phyloP scores from a whole-genome alignment of 1,284 basidiomycete species.

The Cutaneotrichosporon arboriforme region DNA sequence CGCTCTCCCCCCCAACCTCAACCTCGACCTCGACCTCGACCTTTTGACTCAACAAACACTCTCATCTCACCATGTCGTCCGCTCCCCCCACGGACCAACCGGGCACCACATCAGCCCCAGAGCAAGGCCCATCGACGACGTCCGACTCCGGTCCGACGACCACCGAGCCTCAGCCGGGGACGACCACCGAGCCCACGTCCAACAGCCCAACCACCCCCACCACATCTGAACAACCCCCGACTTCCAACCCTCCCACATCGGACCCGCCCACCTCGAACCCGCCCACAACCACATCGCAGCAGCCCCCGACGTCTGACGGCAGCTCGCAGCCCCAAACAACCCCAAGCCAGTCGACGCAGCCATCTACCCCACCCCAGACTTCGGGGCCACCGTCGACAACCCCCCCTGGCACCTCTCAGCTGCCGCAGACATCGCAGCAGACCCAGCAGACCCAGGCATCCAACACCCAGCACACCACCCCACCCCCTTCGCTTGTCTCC shows the following conservation, averaged over 20 bases:
- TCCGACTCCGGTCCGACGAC: neutral
- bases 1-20: too few species aligned
- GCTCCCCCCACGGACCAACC: too few species aligned
- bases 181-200: neutral
- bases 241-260: neutral
- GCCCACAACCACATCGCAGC: neutral
- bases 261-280: neutral
- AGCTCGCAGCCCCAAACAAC: neutral
- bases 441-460: neutral
- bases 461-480: neutral
- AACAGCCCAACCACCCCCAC: neutral
- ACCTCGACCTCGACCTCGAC: too few species aligned
- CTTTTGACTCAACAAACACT: too few species aligned
- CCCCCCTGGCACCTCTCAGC: too few species aligned
- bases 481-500: neutral
- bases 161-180: neutral
- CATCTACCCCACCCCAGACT: neutral
- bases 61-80: too few species aligned
- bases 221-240: neutral
- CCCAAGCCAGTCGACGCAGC: neutral
- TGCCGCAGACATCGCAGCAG: neutral
- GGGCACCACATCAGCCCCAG: too few species aligned
- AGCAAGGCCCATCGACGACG: too few species aligned
- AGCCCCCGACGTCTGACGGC: neutral
- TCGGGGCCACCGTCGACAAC: too few species aligned